Evolutionary conservation across 345 rosid species (phyloP).

Genomic region (Eutrema yunnanense): DNA sequence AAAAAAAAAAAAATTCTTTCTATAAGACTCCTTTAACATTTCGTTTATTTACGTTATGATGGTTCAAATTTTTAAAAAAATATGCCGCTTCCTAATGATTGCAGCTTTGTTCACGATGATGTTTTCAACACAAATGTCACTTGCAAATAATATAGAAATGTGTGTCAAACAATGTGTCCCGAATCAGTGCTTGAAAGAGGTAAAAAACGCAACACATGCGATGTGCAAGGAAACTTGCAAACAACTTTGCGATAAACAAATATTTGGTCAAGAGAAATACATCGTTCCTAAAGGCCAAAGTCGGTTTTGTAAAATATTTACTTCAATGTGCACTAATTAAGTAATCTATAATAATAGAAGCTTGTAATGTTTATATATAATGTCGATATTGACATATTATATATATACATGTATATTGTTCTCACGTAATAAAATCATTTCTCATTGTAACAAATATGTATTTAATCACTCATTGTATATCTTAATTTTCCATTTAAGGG

Average conservation of each 20-base stretch:
- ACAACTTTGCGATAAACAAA: constrained; percentile 1
- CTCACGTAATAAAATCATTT: too few relatives aligned
- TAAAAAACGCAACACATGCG: neutral
- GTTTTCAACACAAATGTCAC: neutral
- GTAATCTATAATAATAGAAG: neutral
- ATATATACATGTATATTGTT: neutral
- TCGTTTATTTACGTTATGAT: neutral
- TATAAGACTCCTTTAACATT: neutral
- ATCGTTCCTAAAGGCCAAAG: neutral
- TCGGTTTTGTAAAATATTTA: neutral
- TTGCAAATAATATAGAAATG: neutral
- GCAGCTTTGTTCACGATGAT: neutral
- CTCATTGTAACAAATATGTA: neutral
- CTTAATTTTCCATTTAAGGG: too few relatives aligned
- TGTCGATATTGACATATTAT: too few relatives aligned
- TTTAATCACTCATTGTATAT: neutral
- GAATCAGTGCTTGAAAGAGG: neutral
- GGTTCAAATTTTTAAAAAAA: neutral
- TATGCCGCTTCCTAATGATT: neutral
- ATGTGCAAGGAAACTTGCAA: neutral
- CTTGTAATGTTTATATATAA: neutral
- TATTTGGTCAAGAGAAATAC: neutral
- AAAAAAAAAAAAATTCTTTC: neutral
- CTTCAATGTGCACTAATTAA: neutral
- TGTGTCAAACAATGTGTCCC: neutral